These are phyloP conservation scores for Arthrobotrys iridis DNA, from an alignment of 2,329 filamentous ascomycete species.

Conservation along the genomic window DNA sequence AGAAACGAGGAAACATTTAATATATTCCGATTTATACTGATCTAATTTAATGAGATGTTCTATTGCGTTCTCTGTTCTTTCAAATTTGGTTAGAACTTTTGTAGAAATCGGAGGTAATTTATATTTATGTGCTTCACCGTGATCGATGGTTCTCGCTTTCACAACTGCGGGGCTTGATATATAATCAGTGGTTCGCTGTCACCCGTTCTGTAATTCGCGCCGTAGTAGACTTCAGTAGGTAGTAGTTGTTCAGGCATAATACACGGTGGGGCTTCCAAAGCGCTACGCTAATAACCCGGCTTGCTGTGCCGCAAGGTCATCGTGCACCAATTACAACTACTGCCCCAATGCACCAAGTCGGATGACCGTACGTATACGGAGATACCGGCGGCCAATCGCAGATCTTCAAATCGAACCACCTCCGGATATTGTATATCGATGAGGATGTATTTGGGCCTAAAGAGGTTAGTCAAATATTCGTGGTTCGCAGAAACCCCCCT, in stretches of 20 bases:
- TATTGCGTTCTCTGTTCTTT: neutral
- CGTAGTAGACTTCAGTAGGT: neutral
- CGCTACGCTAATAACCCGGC: neutral
- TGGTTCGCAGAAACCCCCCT: neutral
- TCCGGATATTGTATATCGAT: too few species aligned
- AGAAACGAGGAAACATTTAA: neutral
- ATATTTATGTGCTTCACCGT: neutral
- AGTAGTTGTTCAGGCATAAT: neutral
- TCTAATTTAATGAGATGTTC: neutral
- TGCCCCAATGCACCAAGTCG: neutral
- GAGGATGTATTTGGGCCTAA: neutral
- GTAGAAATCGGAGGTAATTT: neutral
- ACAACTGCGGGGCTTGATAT: conserved; percentile 6
- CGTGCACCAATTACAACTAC: neutral
- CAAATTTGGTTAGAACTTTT: conserved; percentile 7
- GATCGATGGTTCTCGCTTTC: neutral
- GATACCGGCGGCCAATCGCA: neutral
- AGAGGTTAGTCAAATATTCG: neutral
- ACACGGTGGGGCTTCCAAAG: neutral
- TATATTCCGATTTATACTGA: neutral
- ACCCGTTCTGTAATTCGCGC: neutral
- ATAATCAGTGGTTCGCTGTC: neutral
- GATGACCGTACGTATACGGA: neutral
- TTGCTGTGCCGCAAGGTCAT: neutral
- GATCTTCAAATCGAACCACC: neutral